Conservation (phyloP, 2,329 filamentous ascomycete species). For the Aspergillus transmontanensis region DNA sequence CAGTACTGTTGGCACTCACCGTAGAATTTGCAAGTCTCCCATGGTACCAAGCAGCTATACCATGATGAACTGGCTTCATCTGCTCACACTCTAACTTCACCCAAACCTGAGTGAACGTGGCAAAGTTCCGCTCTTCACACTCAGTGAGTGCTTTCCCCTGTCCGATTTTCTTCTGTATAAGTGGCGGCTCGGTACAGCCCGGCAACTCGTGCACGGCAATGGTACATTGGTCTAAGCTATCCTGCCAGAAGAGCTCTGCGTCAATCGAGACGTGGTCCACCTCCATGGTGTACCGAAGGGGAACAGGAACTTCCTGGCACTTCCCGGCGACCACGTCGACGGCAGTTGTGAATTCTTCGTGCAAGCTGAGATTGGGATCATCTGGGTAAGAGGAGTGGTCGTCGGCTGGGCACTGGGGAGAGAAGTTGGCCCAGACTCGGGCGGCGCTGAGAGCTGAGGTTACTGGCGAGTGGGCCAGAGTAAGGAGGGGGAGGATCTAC, state of each 20-base stretch:
- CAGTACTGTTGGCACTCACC: not conserved
- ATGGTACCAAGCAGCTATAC: not conserved
- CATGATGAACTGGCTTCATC: conserved; percentile 2
- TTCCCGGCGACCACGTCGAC: conserved; percentile 23
- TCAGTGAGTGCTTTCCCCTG: conserved; percentile 20
- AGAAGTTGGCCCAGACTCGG: conserved; percentile 35
- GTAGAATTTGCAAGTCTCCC: not conserved
- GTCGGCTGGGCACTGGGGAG: conserved; percentile 28
- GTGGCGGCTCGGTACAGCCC: conserved; percentile 32
- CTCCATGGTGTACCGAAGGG: conserved; percentile 25
- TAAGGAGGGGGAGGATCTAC: conserved; percentile 23
- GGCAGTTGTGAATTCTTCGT: conserved; percentile 25
- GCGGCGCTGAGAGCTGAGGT: conserved; percentile 28
- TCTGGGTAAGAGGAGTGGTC: not conserved
- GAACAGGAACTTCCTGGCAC: conserved; percentile 31
- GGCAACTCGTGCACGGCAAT: conserved; percentile 37
- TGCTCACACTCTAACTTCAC: conserved; percentile 31
- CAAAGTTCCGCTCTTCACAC: conserved; percentile 28
- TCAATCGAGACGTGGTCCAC: conserved; percentile 32
- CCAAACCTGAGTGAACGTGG: conserved; percentile 33
- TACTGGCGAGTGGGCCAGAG: conserved; percentile 20
- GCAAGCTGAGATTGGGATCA: not conserved
- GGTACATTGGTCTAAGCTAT: conserved; percentile 27
- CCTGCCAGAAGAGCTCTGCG: conserved; percentile 24
- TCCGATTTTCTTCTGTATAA: conserved; percentile 26